Evolutionary conservation across 495 filamentous ascomycete species (phyloP).

Genomic region (Penicillium roqueforti): DNA sequence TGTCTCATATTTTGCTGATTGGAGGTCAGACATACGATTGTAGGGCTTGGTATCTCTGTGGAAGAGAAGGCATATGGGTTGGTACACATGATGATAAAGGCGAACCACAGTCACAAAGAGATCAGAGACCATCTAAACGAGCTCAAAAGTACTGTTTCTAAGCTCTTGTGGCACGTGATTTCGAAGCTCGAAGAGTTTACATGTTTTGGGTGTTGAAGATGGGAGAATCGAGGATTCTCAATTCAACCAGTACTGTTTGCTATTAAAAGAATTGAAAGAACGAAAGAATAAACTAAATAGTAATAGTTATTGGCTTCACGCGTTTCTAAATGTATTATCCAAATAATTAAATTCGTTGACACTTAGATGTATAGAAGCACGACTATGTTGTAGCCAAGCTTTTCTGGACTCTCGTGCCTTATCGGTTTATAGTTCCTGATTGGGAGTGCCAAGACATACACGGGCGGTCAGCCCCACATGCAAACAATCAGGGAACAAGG

Average conservation of each 20-base stretch:
- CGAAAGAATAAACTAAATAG: too few species aligned
- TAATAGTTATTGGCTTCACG: neutral
- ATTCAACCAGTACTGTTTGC: too few species aligned
- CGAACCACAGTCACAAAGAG: neutral
- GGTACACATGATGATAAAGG: neutral
- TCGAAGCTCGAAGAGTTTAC: neutral
- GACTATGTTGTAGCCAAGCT: too few species aligned
- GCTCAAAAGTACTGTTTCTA: neutral
- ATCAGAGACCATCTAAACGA: neutral
- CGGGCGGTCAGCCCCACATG: too few species aligned
- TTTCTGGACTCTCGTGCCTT: too few species aligned
- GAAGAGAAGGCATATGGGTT: neutral
- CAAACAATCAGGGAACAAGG: too few species aligned
- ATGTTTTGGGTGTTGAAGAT: neutral
- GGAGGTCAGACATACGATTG: neutral
- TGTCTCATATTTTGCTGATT: neutral
- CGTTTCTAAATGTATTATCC: too few species aligned
- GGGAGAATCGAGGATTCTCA: neutral
- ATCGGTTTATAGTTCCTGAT: too few species aligned
- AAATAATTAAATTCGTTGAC: too few species aligned
- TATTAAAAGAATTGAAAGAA: neutral
- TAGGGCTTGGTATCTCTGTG: neutral
- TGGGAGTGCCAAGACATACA: too few species aligned
- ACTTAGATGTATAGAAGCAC: too few species aligned
- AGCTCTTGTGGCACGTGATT: neutral